Percentiles rank a stretch among this genome's conserved stretches.
These are phyloP conservation scores for Cudoniella acicularis DNA, from an alignment of 495 filamentous ascomycete species.

Conservation along the genomic window DNA sequence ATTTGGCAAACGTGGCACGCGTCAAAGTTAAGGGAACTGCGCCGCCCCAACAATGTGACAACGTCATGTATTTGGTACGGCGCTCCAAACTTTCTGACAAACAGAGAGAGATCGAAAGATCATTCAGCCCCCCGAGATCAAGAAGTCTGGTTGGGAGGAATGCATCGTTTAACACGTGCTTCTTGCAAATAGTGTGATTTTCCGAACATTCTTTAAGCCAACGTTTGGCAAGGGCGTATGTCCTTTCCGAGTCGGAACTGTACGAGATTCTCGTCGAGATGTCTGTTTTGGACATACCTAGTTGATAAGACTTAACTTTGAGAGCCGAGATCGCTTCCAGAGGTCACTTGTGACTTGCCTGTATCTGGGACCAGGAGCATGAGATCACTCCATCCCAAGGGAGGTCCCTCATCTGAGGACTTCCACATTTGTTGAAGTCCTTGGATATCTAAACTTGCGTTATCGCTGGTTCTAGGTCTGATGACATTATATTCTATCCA, in stretches of 20 bases:
- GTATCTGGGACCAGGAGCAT: not conserved
- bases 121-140: not conserved
- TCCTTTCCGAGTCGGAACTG: not conserved
- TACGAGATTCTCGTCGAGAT: not conserved
- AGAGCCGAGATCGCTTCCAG: not conserved
- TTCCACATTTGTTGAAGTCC: slow-evolving; percentile 2
- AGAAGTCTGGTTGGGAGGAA: slow-evolving; percentile 2
- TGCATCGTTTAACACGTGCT: not conserved
- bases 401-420: slow-evolving; percentile 1
- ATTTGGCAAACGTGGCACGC: not conserved
- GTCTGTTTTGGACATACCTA: not conserved
- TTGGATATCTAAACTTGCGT: not conserved
- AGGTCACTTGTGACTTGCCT: not conserved
- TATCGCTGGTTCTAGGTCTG: not conserved
- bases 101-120: not conserved
- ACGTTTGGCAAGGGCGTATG: slow-evolving; percentile 1
- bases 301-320: slow-evolving; percentile 1
- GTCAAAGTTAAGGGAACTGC: not conserved
- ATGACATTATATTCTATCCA: not conserved
- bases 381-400: slow-evolving; percentile 1
- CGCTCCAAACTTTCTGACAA: not conserved
- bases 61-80: not conserved
- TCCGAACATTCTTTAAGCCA: slow-evolving; percentile 2
- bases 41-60: not conserved
- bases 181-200: not conserved